These are phyloP conservation scores for Potentilla sterilis DNA, from an alignment of 306 rosid genomes.

Conservation along the genomic window DNA sequence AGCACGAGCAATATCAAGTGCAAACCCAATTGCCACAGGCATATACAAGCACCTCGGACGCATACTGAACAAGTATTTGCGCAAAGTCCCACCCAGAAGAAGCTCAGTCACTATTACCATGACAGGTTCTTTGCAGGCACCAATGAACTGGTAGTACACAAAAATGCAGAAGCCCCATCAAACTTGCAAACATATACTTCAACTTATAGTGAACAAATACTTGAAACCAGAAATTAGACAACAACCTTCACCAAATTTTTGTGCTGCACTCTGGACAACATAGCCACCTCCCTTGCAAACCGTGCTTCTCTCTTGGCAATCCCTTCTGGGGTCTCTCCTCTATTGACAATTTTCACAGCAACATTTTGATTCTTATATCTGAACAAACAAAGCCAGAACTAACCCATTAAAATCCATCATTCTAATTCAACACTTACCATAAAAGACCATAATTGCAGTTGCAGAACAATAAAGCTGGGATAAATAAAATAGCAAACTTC, in stretches of 20 bases:
- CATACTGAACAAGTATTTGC: conserved; percentile 67
- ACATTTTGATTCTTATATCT: conserved; percentile 57
- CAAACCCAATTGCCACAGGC: conserved; percentile 66
- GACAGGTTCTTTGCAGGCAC: conserved; percentile 94
- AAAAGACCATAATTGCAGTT: background rate
- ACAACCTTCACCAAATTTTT: conserved; percentile 83
- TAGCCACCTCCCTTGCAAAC: conserved; percentile 79
- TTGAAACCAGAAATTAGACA: conserved; percentile 4
- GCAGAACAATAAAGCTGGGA: conserved; percentile 2
- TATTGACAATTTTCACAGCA: conserved; percentile 47
- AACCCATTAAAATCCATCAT: background rate
- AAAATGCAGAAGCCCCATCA: conserved; percentile 23
- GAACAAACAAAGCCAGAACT: conserved; percentile 16
- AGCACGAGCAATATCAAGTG: conserved; percentile 85
- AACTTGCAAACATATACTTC: conserved; percentile 16
- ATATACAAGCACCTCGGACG: conserved; percentile 76
- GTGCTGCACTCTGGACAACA: conserved; percentile 91
- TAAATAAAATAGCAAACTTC: background rate
- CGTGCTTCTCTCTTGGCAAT: conserved; percentile 63
- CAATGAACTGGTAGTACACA: conserved; percentile 68
- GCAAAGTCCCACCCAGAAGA: conserved; percentile 84
- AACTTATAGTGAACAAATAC: background rate
- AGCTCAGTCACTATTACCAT: conserved; percentile 97
- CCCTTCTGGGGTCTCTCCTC: conserved; percentile 50
- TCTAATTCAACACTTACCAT: background rate